Base-by-base conservation (phyloP, 108 stramenopile genomes). In the Cyclostephanos tholiformis region DNA sequence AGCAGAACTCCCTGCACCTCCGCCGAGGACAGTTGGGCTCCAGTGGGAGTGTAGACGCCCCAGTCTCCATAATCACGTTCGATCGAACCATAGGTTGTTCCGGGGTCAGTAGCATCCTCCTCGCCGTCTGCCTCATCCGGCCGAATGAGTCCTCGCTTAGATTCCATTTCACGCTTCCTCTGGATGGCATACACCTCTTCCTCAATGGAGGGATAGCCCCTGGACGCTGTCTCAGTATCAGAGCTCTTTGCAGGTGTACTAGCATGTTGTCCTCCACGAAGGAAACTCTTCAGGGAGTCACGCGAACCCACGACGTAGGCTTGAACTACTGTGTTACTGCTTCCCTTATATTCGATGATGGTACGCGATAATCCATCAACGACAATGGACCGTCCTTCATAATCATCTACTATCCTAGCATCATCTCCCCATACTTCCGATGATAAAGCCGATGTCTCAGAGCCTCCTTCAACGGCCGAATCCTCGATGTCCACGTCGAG, bases 1-100 rank as follows among this genome's bases (percentile, higher is more conserved):
- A 95, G 66, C 43, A 95, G 59, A 12, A 95, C 91, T 23, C 94
- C 94, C 53, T 92, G 85, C 11, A 95, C 90, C 82, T 95, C 90
- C 14, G 82, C 48, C 23, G 91, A 86, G 1, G 91, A 92, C 14
- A 95, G 56, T 67, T 95, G 90, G 17, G 88, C 91, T 1, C 91
- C 94, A 2, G 94, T 92, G 29, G 82, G 71, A 38, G 88, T 87
- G 39, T 83, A 92, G 25, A 85, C 77, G 2, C 94, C 94, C 91
- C 91, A 91, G 80, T 94, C 93, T 63, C 85, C 83, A 68, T 78
- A 90, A 61, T 94, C 93, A 17, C 91, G 81, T 55, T 90, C 84
- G 30, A 94, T 71, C 12, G 83, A 74, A 59, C 86, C 59, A 2
- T 77, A 73, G 26, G 79, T 84, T 9, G 79, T 78, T 14, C 90